Conservation (phyloP, 2,329 filamentous ascomycete genomes). For the Neocucurbitaria cava region DNA sequence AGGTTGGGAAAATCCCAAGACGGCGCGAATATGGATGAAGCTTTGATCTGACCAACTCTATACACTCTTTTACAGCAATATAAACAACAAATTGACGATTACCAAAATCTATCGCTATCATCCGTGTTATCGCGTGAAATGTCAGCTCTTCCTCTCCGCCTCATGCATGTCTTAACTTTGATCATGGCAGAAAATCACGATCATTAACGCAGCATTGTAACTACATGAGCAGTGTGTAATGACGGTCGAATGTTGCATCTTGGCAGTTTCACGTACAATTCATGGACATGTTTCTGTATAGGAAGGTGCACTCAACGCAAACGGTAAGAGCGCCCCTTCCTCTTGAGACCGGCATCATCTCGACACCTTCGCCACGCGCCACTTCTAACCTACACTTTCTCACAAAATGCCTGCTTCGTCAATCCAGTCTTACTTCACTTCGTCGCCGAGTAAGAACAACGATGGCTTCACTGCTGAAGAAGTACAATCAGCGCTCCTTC, state of each 20-base stretch:
- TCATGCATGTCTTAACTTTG: not conserved
- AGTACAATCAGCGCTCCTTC: slow-evolving; percentile 49
- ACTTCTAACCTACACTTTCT: not conserved
- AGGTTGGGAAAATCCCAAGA: not conserved
- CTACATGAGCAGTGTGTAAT: too few species aligned
- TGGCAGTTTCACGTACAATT: not conserved
- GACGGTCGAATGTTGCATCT: too few species aligned
- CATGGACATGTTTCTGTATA: not conserved
- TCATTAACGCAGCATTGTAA: too few species aligned
- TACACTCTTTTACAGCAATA: slow-evolving; percentile 31
- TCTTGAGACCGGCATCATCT: not conserved
- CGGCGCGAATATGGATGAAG: not conserved
- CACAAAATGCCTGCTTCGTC: slow-evolving; percentile 49
- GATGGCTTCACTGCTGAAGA: slow-evolving; percentile 64
- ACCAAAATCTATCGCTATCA: not conserved
- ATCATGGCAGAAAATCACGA: too few species aligned
- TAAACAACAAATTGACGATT: slow-evolving; percentile 5
- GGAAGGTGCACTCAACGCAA: not conserved
- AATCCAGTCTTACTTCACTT: slow-evolving; percentile 54
- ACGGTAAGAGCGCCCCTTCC: slow-evolving; percentile 14
- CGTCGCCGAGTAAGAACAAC: slow-evolving; percentile 40
- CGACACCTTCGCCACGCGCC: not conserved
- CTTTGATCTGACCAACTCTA: slow-evolving; percentile 30
- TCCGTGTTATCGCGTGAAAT: not conserved
- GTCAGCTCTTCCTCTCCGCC: not conserved